Evolutionary conservation across 1,284 basidiomycete species (phyloP), one percentile per base, ranked within the genome.

Genomic region (Hemileia vastatrix): DNA sequence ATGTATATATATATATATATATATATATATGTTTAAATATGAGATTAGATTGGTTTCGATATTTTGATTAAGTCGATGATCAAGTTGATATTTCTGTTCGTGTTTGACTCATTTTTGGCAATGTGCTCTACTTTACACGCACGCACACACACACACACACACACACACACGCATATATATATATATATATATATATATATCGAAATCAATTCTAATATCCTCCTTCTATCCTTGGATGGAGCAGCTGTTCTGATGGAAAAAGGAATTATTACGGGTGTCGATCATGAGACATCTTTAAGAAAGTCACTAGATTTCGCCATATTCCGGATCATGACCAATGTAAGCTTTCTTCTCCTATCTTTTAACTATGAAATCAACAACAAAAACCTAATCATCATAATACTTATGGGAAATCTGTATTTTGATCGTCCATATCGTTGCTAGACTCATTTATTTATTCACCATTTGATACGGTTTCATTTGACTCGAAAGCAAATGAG

Each of bases 231-330:
- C 24, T 15, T n/a, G 6, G 8, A 24, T 8, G 11, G 4, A 15
- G 6, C 67, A 94, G 91, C 92, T 64, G 90, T 95, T 4, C 81
- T 98, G 19, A 94, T 98, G 88, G 92, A 97, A 75, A 97, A 96
- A 74, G 95, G 93, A 0, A 95, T 98, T 68, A 90, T 99, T 66
- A 92, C 98, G 61, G 95, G 94, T 6, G 89, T 89, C 43, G 92
- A 97, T 70, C 84, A 93, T 60, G 91, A 95, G 74, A 83, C 84
- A 1, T 86, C 84, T 1, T 80, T 86, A 21, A 83, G 89, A 44
- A 79, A 82, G 18, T 88, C 86, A 58, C 79, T 98, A 4, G 84
- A 92, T 9, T 97, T 96, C 74, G 86, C 88, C 6, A 86, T 95
- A 77, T 97, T 94, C 78, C 83, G 92, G 61, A 86, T 94, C 76